Evolutionary conservation across 768 basidiomycete genomes (phyloP), one percentile per base, ranked within the genome.

Genomic region (Lactarius tabidus): DNA sequence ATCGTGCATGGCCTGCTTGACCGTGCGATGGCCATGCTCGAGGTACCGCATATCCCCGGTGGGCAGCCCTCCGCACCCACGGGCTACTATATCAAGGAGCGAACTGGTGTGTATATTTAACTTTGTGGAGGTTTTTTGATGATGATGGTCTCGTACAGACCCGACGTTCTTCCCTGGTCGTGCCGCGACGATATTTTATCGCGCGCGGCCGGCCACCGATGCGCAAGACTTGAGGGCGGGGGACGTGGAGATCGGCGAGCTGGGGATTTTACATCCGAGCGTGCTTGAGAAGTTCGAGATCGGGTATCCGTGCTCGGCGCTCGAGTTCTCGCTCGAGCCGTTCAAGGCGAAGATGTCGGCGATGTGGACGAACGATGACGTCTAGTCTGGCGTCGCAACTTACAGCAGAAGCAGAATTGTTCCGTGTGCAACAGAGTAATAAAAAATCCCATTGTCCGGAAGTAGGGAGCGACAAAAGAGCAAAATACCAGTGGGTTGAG

Each of bases 281-380:
- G 97, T 98, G 5, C 79, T 99, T 63, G 85, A 87, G 71, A 94
- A 93, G 73, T 99, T 96, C 76, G 95, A 98, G 76, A 89, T 98
- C 67, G 84, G 84, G 48, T 95, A 91, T 78, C 96, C 96, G 23
- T 98, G 95, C 78, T 98, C 95, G 38, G 89, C 89, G 8, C 78
- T 99, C 62, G 96, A 99, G 81, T 94, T 99, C 75, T 89, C 88
- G 35, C 81, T 98, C 53, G 95, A 98, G 76, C 91, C 91, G n/a
- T 93, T 99, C 82, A 87, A 90, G 79, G 91, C 88, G 76, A 80
- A 82, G 70, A 81, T 81, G 79, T 79, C 82, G 51, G 79, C 78
- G 71, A 76, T 83, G 64, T 85, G 83, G 83, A 84, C 81, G 56
- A 82, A 82, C 63, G 81, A 82, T 6, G 80, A 83, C 38, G 29